These are phyloP conservation scores for Hygrophorus russula DNA, from an alignment of 768 basidiomycete species.

Conservation along the genomic window DNA sequence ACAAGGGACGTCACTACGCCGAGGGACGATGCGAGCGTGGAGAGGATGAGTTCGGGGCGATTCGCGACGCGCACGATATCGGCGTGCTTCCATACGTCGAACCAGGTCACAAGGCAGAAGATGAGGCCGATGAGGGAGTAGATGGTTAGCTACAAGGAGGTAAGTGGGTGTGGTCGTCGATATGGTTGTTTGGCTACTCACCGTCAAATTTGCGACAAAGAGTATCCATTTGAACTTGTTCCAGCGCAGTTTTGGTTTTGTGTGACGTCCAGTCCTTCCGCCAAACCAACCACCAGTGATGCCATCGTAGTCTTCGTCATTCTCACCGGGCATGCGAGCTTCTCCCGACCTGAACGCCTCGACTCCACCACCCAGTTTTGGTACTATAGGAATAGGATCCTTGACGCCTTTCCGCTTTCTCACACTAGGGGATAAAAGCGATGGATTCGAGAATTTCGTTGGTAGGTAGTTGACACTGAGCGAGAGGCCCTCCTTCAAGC, in stretches of 20 bases:
- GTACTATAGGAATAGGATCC: conserved; percentile 23
- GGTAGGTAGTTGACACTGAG: conserved; percentile 70
- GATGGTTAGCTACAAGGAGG: conserved; percentile 28
- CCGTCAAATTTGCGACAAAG: conserved; percentile 50
- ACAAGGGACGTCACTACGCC: conserved; percentile 56
- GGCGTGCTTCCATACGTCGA: conserved; percentile 58
- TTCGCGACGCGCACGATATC: conserved; percentile 69
- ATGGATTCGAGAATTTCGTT: conserved; percentile 50
- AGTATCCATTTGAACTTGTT: conserved; percentile 79
- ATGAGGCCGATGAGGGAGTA: conserved; percentile 56
- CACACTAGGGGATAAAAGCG: conserved; percentile 29
- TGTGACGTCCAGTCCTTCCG: conserved; percentile 23
- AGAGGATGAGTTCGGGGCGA: conserved; percentile 52
- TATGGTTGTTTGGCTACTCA: conserved; percentile 12
- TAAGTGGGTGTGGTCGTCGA: not conserved
- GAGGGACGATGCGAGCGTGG: conserved; percentile 51
- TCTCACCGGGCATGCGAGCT: conserved; percentile 36
- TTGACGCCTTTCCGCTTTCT: conserved; percentile 24
- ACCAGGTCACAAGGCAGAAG: conserved; percentile 64
- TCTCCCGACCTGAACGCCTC: conserved; percentile 51
- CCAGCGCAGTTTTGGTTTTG: conserved; percentile 46
- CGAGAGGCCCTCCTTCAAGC: conserved; percentile 10
- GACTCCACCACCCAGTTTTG: conserved; percentile 59
- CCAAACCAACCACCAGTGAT: conserved; percentile 28
- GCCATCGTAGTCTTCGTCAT: conserved; percentile 47